Base-by-base conservation (phyloP, 305 asterid species). In the Plantago lanceolata region DNA sequence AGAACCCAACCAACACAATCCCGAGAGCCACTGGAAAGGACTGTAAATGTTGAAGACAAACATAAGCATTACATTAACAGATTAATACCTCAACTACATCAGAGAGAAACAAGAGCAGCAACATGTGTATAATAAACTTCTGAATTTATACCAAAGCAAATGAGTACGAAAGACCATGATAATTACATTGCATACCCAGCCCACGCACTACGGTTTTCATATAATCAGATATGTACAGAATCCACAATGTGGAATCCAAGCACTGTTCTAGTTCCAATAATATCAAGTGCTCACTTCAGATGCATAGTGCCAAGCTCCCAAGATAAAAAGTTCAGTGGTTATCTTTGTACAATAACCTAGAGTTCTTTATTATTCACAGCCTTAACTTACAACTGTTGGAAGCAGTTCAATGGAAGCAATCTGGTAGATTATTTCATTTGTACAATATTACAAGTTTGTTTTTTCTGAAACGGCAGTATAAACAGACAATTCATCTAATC, bases 1-100 rank as follows among this genome's bases (percentile, higher is more conserved):
- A 77, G 72, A 89, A 77, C 18, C 95, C 96, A 33, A 71, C 59
- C 83, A 84, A 61, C 51, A 89, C 85, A 79, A 92, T 63, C 5
- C 59, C 55, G 15, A 92, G 69, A 26, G 98, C 96, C 77, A 89
- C 67, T 16, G 95, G 98, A 69, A 92, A 89, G 64, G 90, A 82
- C 96, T 89, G 95, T 80, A 72, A 45, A 75, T 73, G 20, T 45
- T 26, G 40, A 71, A 47, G 47, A 49, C n/a, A 37, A 56, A 57
- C 33, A 37, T 66, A 37, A 67, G 56, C 28, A 44, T 62, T 61
- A 31, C 55, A 62, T 59, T 43, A 48, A 19, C n/a, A 69, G 7
- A 13, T 45, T 54, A 16, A 64, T 55, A 48, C 19, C 56, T 26
- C 48, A 61, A 58, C 53, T 68, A 56, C 50, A 69, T 66, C 52